Conservation (phyloP, 345 rosid genomes). For the Laguncularia racemosa region DNA sequence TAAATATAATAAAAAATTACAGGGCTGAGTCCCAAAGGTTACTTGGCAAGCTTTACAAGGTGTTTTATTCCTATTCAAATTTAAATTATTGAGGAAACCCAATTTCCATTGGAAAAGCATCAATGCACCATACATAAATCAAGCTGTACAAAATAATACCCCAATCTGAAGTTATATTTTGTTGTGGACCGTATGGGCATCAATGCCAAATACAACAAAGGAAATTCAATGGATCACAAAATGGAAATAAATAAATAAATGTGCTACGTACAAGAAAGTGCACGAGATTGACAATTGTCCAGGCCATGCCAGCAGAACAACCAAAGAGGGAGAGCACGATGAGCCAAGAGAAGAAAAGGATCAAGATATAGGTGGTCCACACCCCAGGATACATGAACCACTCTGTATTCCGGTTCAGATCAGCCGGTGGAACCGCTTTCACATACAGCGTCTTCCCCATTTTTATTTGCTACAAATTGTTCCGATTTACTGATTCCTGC, state of each 20-base stretch:
- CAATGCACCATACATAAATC: no score
- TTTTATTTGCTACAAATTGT: no score
- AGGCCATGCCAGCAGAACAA: conserved; percentile 52
- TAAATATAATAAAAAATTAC: neutral
- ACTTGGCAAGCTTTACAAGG: neutral
- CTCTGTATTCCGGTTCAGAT: conserved; percentile 45
- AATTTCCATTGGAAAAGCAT: no score
- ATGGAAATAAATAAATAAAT: no score
- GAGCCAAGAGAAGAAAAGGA: conserved; percentile 45
- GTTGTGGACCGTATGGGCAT: no score
- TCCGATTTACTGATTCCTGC: no score
- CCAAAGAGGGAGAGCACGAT: conserved; percentile 36
- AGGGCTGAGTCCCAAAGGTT: neutral
- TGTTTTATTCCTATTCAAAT: neutral
- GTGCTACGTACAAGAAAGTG: conserved; percentile 28
- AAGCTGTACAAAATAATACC: no score
- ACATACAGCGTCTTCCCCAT: conserved; percentile 18
- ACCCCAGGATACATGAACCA: conserved; percentile 53
- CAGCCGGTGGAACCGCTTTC: conserved; percentile 44
- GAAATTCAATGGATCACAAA: no score
- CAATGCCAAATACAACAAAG: no score
- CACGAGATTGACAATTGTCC: conserved; percentile 44
- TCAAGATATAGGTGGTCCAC: conserved; percentile 42
- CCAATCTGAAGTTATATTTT: no score
- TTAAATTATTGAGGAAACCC: no score